Percentiles rank a stretch among this genome's conserved stretches.
phyloP scores from a whole-genome alignment of 225 moss, liverwort and hornwort species.

The Thuidium tamariscinum region DNA sequence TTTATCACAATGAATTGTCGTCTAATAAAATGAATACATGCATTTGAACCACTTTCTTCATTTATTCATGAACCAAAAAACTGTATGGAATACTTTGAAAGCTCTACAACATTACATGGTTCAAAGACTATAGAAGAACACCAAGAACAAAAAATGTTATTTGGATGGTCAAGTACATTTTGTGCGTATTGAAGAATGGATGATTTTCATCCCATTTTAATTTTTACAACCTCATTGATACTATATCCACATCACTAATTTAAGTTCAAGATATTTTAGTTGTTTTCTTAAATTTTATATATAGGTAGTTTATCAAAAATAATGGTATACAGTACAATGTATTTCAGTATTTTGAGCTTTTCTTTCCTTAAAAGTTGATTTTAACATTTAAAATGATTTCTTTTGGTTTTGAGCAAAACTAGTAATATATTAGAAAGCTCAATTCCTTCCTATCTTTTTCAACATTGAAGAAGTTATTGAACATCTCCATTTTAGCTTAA shows the following conservation, averaged over 20 bases:
- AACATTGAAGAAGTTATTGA: background rate
- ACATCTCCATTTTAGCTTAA: background rate
- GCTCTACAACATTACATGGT: background rate
- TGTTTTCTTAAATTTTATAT: rapidly evolving
- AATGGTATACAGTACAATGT: background rate
- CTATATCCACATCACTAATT: background rate
- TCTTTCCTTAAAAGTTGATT: background rate
- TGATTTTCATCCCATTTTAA: background rate
- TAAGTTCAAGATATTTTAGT: background rate
- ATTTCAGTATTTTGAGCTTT: background rate
- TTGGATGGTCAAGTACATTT: background rate
- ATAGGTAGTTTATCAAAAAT: rapidly evolving
- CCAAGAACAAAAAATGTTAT: background rate
- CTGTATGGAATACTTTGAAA: background rate
- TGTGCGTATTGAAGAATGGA: background rate
- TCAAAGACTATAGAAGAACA: rapidly evolving
- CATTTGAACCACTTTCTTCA: background rate
- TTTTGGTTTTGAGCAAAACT: background rate
- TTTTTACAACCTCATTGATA: no score
- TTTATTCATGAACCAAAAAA: background rate
- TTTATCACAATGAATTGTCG: no score
- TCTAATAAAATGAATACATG: background rate
- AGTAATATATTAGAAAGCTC: rapidly evolving
- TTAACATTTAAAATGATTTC: background rate
- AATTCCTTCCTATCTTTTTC: background rate